Conservation (phyloP, 139 green algal species). For the Micromonas pusilla region DNA sequence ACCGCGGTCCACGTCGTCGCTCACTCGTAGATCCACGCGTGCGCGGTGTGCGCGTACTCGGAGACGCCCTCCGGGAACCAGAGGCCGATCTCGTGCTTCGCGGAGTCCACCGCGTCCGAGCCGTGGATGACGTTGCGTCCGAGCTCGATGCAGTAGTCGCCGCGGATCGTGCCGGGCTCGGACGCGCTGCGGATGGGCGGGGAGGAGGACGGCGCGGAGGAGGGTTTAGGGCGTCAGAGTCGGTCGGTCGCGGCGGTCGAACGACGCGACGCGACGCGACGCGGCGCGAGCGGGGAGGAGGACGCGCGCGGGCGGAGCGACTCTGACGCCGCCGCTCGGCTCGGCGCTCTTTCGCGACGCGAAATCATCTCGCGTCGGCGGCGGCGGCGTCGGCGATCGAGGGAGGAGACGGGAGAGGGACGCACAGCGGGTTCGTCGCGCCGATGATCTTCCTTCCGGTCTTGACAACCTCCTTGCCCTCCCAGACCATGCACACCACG, state of each 20-base stretch:
- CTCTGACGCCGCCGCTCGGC: no score
- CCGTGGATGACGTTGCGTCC: constrained; percentile 94
- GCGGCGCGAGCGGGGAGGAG: no score
- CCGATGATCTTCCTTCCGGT: constrained; percentile 86
- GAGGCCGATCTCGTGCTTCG: constrained; percentile 79
- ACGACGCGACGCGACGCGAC: no score
- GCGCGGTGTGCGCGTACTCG: constrained; percentile 22
- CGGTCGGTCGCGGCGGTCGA: no score
- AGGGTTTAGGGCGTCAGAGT: background rate
- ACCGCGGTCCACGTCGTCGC: background rate
- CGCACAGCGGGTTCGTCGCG: constrained; percentile 79
- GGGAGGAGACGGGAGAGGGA: background rate
- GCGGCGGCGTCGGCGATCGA: no score
- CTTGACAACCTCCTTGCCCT: constrained; percentile 88
- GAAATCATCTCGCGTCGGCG: no score
- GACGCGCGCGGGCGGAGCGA: no score
- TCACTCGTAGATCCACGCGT: constrained; percentile 38
- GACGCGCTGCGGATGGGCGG: constrained; percentile 43
- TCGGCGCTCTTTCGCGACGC: no score
- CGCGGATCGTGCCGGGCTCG: constrained; percentile 90
- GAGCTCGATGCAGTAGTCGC: constrained; percentile 67
- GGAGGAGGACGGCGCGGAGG: constrained; percentile 23
- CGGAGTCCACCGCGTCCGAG: constrained; percentile 81
- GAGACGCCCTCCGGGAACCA: constrained; percentile 61
- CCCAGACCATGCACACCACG: constrained; percentile 91